These are phyloP conservation scores for Hibiscus tridactylites DNA, from an alignment of 345 rosid genomes.

Conservation along the genomic window DNA sequence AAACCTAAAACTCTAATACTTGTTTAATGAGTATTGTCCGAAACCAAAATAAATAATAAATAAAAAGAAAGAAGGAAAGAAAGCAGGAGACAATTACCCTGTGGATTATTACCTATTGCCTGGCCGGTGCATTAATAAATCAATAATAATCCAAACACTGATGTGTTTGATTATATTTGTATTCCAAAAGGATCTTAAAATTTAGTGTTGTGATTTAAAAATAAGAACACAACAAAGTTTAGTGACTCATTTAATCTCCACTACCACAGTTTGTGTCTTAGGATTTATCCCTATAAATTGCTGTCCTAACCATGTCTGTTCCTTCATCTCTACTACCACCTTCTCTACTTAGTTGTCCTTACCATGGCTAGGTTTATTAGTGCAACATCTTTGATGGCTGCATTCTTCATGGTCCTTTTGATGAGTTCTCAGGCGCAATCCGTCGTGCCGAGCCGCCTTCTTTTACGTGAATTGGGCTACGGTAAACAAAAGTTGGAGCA, in stretches of 20 bases:
- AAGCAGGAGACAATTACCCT: no score
- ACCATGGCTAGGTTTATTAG: neutral
- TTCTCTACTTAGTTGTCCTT: neutral
- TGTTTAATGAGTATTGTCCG: no score
- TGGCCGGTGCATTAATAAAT: neutral
- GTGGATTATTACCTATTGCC: neutral
- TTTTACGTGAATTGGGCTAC: neutral
- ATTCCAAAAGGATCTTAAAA: neutral
- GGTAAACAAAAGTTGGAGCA: neutral
- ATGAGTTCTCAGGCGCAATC: neutral
- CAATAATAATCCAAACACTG: neutral
- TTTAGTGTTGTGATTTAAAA: neutral
- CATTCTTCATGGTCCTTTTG: neutral
- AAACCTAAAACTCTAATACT: no score
- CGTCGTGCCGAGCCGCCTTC: neutral
- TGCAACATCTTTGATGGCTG: neutral
- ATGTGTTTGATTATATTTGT: neutral
- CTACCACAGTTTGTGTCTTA: neutral
- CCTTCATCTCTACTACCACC: neutral
- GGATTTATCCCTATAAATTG: conserved; percentile 17
- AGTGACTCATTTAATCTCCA: conserved; percentile 13
- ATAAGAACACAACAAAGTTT: conserved; percentile 11
- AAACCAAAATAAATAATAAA: no score
- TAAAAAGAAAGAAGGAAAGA: no score
- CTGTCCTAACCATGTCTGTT: neutral